phyloP scores from a whole-genome alignment of 306 rosid species.

The Vigna radiata region DNA sequence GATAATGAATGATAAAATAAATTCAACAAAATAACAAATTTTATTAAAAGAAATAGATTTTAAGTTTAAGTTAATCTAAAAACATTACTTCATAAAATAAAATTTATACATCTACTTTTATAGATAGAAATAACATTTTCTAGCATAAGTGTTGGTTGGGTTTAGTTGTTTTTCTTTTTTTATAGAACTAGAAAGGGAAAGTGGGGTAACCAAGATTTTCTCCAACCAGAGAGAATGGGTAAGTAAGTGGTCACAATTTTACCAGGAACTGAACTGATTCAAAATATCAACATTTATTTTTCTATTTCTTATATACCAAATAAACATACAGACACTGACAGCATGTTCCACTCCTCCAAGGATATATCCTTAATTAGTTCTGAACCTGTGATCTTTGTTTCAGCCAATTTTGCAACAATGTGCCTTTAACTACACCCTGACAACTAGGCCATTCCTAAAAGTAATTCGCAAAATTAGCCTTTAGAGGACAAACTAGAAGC shows the following conservation, averaged over 20 bases:
- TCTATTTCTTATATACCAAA: neutral
- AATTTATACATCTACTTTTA: no score
- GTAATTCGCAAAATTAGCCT: constrained; percentile 3
- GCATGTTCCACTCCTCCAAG: neutral
- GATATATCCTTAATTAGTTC: constrained; percentile 7
- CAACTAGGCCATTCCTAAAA: neutral
- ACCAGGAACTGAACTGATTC: neutral
- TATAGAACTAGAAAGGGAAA: neutral
- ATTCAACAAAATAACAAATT: no score
- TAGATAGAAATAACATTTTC: no score
- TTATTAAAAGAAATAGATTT: no score
- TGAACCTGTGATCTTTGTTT: neutral
- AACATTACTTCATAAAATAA: no score
- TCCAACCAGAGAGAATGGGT: neutral
- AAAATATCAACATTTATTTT: neutral
- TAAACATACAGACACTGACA: neutral
- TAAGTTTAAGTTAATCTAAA: no score
- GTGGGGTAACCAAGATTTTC: neutral
- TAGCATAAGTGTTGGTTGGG: neutral
- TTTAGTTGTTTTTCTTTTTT: neutral
- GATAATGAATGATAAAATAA: no score
- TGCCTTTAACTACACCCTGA: neutral
- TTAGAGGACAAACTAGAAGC: neutral
- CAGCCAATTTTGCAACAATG: constrained; percentile 7
- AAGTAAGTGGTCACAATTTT: neutral